These are phyloP conservation scores for Neurospora terricola DNA, from an alignment of 495 filamentous ascomycete genomes.

Conservation along the genomic window DNA sequence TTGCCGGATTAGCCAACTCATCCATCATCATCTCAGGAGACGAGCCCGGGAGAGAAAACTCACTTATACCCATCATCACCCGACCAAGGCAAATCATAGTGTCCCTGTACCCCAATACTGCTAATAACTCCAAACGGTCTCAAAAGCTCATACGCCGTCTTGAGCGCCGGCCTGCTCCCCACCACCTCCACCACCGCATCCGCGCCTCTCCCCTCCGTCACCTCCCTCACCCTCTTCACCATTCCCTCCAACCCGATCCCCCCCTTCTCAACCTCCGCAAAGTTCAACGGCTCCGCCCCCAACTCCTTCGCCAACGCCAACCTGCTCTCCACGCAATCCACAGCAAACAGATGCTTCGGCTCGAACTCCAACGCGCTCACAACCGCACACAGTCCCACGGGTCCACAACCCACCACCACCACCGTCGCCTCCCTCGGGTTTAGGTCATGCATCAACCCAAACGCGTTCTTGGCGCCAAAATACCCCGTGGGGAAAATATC, in stretches of 20 bases:
- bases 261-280: slow-evolving; percentile 46
- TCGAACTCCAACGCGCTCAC: slow-evolving; percentile 72
- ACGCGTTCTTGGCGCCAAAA: slow-evolving; percentile 79
- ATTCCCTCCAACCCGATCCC: slow-evolving; percentile 38
- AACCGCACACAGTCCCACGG: slow-evolving; percentile 79
- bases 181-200: slow-evolving; percentile 92
- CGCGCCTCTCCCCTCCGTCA: slow-evolving; percentile 75
- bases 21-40: not conserved
- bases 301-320: slow-evolving; percentile 66
- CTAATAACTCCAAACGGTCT: slow-evolving; percentile 81
- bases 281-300: slow-evolving; percentile 83
- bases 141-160: slow-evolving; percentile 74
- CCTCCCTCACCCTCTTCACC: slow-evolving; percentile 59
- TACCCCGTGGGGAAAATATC: slow-evolving; percentile 84
- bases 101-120: slow-evolving; percentile 73
- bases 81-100: slow-evolving; percentile 56
- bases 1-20: not conserved
- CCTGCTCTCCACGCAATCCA: slow-evolving; percentile 72
- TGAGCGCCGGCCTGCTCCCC: slow-evolving; percentile 71
- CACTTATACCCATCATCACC: slow-evolving; percentile 71
- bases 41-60: slow-evolving; percentile 4
- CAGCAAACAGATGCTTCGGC: slow-evolving; percentile 73
- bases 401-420: slow-evolving; percentile 81
- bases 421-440: slow-evolving; percentile 47
- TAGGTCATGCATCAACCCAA: slow-evolving; percentile 49